A percentile compares a stretch with the other conserved stretches of the same genome.
Evolutionary conservation across 1,284 basidiomycete genomes (phyloP).

Genomic region (Marasmius fiardii): DNA sequence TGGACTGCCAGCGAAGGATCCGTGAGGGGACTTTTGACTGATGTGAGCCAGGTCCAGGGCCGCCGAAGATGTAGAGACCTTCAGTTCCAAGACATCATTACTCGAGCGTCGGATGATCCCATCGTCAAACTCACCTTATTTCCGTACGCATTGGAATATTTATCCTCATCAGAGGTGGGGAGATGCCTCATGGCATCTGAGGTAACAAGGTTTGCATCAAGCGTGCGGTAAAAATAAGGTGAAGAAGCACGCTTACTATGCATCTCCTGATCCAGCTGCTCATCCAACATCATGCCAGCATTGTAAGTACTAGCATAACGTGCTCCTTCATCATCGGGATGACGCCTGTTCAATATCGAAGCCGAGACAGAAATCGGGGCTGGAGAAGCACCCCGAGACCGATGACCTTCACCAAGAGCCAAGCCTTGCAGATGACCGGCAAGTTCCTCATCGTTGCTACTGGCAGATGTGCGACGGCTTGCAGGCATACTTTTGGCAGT

Average conservation of each 20-base stretch:
- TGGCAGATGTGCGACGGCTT: slow-evolving; percentile 78
- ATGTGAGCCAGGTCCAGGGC: slow-evolving; percentile 91
- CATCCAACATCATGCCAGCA: slow-evolving; percentile 84
- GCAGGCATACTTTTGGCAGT: slow-evolving; percentile 86
- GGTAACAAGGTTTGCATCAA: slow-evolving; percentile 18
- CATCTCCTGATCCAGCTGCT: slow-evolving; percentile 88
- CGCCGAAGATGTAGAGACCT: slow-evolving; percentile 88
- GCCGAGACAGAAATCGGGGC: slow-evolving; percentile 44
- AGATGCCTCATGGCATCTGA: slow-evolving; percentile 89
- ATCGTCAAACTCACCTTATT: slow-evolving; percentile 55
- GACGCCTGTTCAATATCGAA: slow-evolving; percentile 47
- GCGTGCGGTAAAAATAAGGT: slow-evolving; percentile 1
- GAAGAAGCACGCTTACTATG: slow-evolving; percentile 56
- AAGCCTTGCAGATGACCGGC: slow-evolving; percentile 71
- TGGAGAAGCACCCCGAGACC: slow-evolving; percentile 50
- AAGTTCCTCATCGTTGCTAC: slow-evolving; percentile 76
- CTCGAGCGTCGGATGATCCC: slow-evolving; percentile 6
- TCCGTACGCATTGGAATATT: slow-evolving; percentile 58
- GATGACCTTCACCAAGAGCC: slow-evolving; percentile 56
- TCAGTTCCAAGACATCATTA: slow-evolving; percentile 10
- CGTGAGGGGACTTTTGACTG: slow-evolving; percentile 75
- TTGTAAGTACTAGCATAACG: slow-evolving; percentile 64
- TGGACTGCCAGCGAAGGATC: slow-evolving; percentile 46
- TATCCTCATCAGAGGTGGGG: slow-evolving; percentile 90
- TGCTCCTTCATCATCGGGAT: slow-evolving; percentile 50